Conservation (phyloP, 163 green algal genomes). For the Scenedesmus sp. region DNA sequence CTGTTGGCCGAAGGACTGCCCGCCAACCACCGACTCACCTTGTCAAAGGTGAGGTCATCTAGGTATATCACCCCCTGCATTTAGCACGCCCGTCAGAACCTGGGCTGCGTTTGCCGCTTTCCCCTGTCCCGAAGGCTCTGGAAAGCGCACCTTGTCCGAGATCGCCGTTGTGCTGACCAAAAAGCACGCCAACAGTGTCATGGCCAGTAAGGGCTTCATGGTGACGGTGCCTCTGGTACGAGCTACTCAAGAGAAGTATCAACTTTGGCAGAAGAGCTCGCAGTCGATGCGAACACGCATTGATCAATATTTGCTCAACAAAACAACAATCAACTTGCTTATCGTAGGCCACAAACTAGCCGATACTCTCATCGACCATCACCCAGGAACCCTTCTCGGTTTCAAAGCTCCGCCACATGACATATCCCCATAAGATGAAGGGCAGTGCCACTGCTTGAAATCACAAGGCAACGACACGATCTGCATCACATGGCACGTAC, state of each 20-base stretch:
- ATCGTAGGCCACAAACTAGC: not conserved
- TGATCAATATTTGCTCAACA: not conserved
- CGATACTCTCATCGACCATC: not conserved
- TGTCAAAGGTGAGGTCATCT: slow-evolving; percentile 55
- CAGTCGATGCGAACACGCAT: not conserved
- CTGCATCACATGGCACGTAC: not conserved
- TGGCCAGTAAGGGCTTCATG: not conserved
- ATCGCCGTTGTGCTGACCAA: not conserved
- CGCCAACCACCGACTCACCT: slow-evolving; percentile 30
- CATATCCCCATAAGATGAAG: not conserved
- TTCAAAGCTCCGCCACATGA: not conserved
- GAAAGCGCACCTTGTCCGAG: slow-evolving; percentile 42
- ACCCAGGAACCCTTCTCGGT: not conserved
- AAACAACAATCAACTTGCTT: not conserved
- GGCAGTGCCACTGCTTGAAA: not conserved
- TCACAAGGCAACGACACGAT: too few relatives aligned
- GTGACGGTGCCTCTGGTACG: not conserved
- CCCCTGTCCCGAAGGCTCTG: slow-evolving; percentile 4
- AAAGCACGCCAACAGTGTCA: not conserved
- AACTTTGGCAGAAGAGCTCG: not conserved
- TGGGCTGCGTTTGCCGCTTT: not conserved
- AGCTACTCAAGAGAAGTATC: not conserved
- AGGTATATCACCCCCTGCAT: slow-evolving; percentile 51
- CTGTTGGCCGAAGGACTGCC: not conserved
- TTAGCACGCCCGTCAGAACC: not conserved